Evolutionary conservation across 2,329 filamentous ascomycete genomes (phyloP).

Genomic region (Trichoderma breve): DNA sequence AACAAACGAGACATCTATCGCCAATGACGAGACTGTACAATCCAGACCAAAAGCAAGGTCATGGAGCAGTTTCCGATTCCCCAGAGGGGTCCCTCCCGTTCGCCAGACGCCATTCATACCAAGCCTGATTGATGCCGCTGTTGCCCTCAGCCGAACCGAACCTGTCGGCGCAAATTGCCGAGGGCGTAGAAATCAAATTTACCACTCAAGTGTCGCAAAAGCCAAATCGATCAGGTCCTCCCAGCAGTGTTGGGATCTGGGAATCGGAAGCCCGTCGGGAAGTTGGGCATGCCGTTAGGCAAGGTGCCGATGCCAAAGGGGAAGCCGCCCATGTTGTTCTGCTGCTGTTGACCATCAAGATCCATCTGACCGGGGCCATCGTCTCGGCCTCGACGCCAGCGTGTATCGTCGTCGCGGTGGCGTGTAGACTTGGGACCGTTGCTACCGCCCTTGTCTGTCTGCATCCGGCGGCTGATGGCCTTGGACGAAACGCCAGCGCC

Average conservation of each 20-base stretch:
- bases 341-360: slow-evolving; percentile 18
- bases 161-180: background rate
- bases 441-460: slow-evolving; percentile 64
- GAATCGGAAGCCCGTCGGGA: slow-evolving; percentile 41
- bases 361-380: slow-evolving; percentile 21
- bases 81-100: background rate
- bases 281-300: slow-evolving; percentile 44
- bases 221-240: slow-evolving; percentile 7
- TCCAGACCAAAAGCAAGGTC: background rate
- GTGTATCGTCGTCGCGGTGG: slow-evolving; percentile 40
- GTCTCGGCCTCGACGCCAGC: slow-evolving; percentile 36
- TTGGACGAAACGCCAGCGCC: slow-evolving; percentile 96
- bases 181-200: background rate
- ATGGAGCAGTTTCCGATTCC: background rate
- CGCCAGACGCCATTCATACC: slow-evolving; percentile 12
- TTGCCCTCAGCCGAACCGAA: background rate
- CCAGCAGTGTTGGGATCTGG: slow-evolving; percentile 33
- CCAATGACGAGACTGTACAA: background rate
- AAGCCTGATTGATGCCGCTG: slow-evolving; percentile 16
- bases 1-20: background rate
- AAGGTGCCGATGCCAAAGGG: slow-evolving; percentile 42
- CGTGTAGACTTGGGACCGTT: slow-evolving; percentile 64
- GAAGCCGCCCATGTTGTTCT: slow-evolving; percentile 29
- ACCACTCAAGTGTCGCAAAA: background rate
- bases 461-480: slow-evolving; percentile 68